These are phyloP conservation scores for Rhizodiscina lignyota DNA, from an alignment of 495 filamentous ascomycete species.

Conservation along the genomic window DNA sequence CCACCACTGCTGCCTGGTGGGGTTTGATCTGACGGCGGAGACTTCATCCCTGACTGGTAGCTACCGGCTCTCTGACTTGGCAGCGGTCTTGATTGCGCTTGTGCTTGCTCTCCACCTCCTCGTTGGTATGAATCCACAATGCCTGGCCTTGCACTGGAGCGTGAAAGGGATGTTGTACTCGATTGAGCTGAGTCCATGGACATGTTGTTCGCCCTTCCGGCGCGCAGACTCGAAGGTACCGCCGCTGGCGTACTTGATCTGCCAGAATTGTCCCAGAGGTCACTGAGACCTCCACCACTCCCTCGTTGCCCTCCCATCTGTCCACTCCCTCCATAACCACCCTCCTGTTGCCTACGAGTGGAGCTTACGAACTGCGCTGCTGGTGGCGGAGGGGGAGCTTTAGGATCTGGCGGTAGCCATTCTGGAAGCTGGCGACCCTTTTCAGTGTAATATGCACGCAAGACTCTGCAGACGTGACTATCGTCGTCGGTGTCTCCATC, in stretches of 20 bases:
- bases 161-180: constrained; percentile 5
- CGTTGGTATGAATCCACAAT: constrained; percentile 10
- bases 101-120: constrained; percentile 3
- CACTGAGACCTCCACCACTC: constrained; percentile 42
- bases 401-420: constrained; percentile 84
- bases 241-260: constrained; percentile 24
- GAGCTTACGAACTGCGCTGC: constrained; percentile 24
- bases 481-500: constrained; percentile 91
- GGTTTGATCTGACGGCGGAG: constrained; percentile 14
- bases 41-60: constrained; percentile 35
- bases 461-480: constrained; percentile 83
- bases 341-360: constrained; percentile 19
- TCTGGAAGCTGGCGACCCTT: constrained; percentile 65
- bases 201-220: constrained; percentile 7
- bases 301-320: constrained; percentile 19
- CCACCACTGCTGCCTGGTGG: constrained; percentile 28
- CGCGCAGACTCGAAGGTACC: constrained; percentile 34
- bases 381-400: constrained; percentile 41
- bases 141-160: constrained; percentile 12
- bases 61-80: constrained; percentile 58
- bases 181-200: not conserved
- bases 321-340: constrained; percentile 10
- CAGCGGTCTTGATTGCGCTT: constrained; percentile 35
- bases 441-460: constrained; percentile 89
- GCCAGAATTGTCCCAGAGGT: constrained; percentile 65